Percentiles rank a stretch among this genome's conserved stretches.
Evolutionary conservation across 345 rosid species (phyloP).

Genomic region (Raphanus sativus): DNA sequence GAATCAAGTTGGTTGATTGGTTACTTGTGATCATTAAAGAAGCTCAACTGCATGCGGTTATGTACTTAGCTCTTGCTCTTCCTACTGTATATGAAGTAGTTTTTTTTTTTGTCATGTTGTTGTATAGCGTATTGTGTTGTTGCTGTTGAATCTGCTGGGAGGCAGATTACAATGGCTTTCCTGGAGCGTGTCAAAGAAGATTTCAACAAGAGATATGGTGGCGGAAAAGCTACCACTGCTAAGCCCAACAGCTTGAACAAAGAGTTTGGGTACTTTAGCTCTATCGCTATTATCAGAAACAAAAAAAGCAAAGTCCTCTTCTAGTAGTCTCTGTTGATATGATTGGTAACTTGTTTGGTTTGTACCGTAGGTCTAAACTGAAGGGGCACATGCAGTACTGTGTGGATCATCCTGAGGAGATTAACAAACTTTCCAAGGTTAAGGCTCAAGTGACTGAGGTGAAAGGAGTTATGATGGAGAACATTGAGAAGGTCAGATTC

Average conservation of each 20-base stretch:
- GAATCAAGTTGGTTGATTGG: neutral
- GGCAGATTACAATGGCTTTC: conserved; percentile 86
- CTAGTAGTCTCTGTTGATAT: neutral
- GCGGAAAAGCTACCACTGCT: conserved; percentile 86
- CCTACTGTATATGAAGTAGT: neutral
- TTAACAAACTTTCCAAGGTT: conserved; percentile 76
- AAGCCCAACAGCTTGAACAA: conserved; percentile 66
- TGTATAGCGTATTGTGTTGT: conserved; percentile 86
- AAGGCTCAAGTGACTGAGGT: conserved; percentile 93
- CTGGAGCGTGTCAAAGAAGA: conserved; percentile 83
- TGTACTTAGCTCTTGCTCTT: neutral
- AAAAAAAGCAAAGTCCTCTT: neutral
- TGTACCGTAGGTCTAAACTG: conserved; percentile 60
- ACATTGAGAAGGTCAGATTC: conserved; percentile 74
- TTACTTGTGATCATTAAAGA: neutral
- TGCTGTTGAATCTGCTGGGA: conserved; percentile 84
- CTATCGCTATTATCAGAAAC: too few relatives aligned
- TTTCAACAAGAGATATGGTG: conserved; percentile 79
- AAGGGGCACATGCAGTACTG: conserved; percentile 91
- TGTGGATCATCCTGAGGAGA: conserved; percentile 81
- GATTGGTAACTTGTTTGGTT: neutral
- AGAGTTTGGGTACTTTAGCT: conserved; percentile 61
- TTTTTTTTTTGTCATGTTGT: neutral
- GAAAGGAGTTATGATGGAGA: conserved; percentile 93
- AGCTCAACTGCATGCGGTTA: neutral